These are phyloP conservation scores for Trichomonascaceae sp. DNA, from an alignment of 1,139 yeast genomes.

Conservation along the genomic window DNA sequence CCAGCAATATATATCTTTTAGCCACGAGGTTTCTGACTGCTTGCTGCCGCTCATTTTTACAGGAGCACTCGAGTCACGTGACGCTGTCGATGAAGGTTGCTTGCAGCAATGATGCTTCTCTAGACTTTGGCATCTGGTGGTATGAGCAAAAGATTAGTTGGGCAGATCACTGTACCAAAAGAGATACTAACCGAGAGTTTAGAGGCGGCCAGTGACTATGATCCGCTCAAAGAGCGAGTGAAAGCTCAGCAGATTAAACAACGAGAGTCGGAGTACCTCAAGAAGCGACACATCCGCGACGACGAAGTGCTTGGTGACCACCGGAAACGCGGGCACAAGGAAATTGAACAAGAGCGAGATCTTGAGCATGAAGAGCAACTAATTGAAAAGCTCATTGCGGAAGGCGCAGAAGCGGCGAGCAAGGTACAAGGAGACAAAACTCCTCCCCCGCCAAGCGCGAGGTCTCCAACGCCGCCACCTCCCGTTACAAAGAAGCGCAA, in stretches of 20 bases:
- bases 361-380: conserved; percentile 23
- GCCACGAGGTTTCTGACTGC: too few relatives aligned
- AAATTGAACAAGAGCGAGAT: conserved; percentile 21
- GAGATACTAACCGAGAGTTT: conserved; percentile 19
- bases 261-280: conserved; percentile 32
- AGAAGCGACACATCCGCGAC: conserved; percentile 26
- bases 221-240: conserved; percentile 25
- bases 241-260: conserved; percentile 22
- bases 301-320: conserved; percentile 19
- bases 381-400: conserved; percentile 16
- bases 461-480: too few relatives aligned
- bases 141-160: conserved; percentile 12
- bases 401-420: neutral
- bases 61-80: too few relatives aligned
- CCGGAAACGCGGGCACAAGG: conserved; percentile 12
- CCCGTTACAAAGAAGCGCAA: conserved; percentile 12
- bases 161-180: conserved; percentile 23
- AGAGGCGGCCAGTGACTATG: conserved; percentile 26
- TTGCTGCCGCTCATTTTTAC: too few relatives aligned
- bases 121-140: too few relatives aligned
- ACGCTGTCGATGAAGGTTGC: too few relatives aligned
- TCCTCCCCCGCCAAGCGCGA: conserved; percentile 10
- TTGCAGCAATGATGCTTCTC: too few relatives aligned
- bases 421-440: conserved; percentile 7
- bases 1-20: too few relatives aligned